Evolutionary conservation across 768 basidiomycete genomes (phyloP).

Genomic region (Amanita exitialis): DNA sequence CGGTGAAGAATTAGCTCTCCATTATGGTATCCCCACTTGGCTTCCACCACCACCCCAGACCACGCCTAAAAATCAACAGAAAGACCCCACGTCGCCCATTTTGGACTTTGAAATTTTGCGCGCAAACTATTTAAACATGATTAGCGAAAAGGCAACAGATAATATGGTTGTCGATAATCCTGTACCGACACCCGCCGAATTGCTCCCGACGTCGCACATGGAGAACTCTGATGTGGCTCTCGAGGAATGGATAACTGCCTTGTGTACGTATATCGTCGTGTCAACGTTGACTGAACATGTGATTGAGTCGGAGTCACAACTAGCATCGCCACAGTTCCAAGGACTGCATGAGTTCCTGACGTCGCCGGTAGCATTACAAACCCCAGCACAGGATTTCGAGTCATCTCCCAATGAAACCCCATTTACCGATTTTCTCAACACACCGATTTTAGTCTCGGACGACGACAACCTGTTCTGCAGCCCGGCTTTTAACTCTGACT

Average conservation of each 20-base stretch:
- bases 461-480: constrained; percentile 16
- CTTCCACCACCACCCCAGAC: constrained; percentile 62
- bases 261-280: constrained; percentile 7
- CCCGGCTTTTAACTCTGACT: constrained; percentile 15
- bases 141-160: constrained; percentile 39
- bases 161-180: constrained; percentile 21
- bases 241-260: constrained; percentile 8
- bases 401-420: constrained; percentile 28
- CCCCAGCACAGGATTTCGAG: constrained; percentile 20
- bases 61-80: constrained; percentile 31
- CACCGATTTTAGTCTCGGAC: constrained; percentile 22
- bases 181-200: constrained; percentile 14
- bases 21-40: constrained; percentile 70
- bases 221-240: constrained; percentile 13
- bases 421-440: constrained; percentile 25
- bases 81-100: constrained; percentile 20
- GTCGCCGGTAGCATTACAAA: constrained; percentile 15
- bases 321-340: constrained; percentile 13
- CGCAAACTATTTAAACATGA: constrained; percentile 62
- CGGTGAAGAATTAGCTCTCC: constrained; percentile 59
- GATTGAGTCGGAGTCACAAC: constrained; percentile 9
- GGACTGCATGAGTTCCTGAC: constrained; percentile 24
- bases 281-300: constrained; percentile 8
- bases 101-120: constrained; percentile 41
- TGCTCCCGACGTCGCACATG: constrained; percentile 13